These are phyloP conservation scores for Fragilaria crotonensis DNA, from an alignment of 108 stramenopile genomes.

Conservation along the genomic window DNA sequence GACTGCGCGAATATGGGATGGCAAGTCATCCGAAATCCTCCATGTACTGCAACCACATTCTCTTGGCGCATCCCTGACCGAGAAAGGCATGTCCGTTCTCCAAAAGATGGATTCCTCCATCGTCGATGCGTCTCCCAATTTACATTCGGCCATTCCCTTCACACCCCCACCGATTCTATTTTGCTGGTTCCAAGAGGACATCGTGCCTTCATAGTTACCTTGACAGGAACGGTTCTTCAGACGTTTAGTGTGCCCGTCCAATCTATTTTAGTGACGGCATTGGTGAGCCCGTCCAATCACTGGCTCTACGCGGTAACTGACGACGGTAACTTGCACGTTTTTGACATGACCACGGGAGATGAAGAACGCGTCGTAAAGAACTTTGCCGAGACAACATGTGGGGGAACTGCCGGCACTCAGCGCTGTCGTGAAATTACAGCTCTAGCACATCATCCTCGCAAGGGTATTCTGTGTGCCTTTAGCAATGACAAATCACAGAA, in stretches of 20 bases:
- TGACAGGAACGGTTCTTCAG: constrained; percentile 41
- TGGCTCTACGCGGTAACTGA: constrained; percentile 54
- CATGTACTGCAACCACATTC: constrained; percentile 38
- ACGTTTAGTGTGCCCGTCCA: constrained; percentile 22
- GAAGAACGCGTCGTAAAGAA: constrained; percentile 43
- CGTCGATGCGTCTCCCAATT: constrained; percentile 24
- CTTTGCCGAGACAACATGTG: no score
- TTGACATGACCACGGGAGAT: constrained; percentile 45
- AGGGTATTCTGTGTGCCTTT: constrained; percentile 59
- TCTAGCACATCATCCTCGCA: constrained; percentile 64
- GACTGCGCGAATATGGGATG: constrained; percentile 88
- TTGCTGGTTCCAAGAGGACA: constrained; percentile 62
- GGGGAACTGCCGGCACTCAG: constrained; percentile 20
- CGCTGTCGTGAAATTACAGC: constrained; percentile 50
- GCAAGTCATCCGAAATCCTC: constrained; percentile 51
- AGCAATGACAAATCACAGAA: constrained; percentile 75
- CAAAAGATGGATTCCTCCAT: neutral
- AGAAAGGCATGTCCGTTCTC: constrained; percentile 8
- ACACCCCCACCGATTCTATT: constrained; percentile 40
- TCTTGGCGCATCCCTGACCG: constrained; percentile 12
- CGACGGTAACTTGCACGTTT: constrained; percentile 60
- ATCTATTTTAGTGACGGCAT: constrained; percentile 46
- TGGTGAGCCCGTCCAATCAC: constrained; percentile 51
- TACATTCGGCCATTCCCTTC: constrained; percentile 52
- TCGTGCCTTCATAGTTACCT: constrained; percentile 52